These are phyloP conservation scores for Solanum raphanifolium DNA, from an alignment of 257 asterid genomes.

Conservation along the genomic window DNA sequence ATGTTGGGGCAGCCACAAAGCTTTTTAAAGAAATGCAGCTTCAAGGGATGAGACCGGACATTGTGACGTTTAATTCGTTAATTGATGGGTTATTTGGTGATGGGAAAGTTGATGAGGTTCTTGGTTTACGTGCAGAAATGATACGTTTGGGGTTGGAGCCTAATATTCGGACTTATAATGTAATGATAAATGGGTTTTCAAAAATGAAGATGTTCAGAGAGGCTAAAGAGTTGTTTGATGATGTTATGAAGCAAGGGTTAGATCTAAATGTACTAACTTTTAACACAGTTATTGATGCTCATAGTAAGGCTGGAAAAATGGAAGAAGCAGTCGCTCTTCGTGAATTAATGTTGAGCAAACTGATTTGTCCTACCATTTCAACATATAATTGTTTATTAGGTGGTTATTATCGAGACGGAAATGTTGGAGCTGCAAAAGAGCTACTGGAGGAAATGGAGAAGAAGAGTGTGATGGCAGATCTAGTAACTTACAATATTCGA, in stretches of 20 bases:
- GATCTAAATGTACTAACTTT: slow-evolving; percentile 38
- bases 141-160: slow-evolving; percentile 47
- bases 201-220: slow-evolving; percentile 49
- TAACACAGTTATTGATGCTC: slow-evolving; percentile 62
- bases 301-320: slow-evolving; percentile 53
- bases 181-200: slow-evolving; percentile 50
- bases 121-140: slow-evolving; percentile 51
- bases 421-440: slow-evolving; percentile 31
- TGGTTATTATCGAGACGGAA: slow-evolving; percentile 48
- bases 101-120: slow-evolving; percentile 56
- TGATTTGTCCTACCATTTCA: slow-evolving; percentile 48
- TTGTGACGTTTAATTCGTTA: slow-evolving; percentile 54
- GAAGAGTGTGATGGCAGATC: slow-evolving; percentile 51
- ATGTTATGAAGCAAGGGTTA: slow-evolving; percentile 34
- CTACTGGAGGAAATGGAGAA: slow-evolving; percentile 57
- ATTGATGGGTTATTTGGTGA: slow-evolving; percentile 50
- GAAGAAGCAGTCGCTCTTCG: slow-evolving; percentile 42
- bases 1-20: slow-evolving; percentile 39
- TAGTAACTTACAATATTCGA: slow-evolving; percentile 59
- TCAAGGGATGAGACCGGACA: slow-evolving; percentile 34
- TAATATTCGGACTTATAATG: slow-evolving; percentile 51
- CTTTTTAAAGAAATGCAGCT: slow-evolving; percentile 57
- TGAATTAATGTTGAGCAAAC: slow-evolving; percentile 43
- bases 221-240: slow-evolving; percentile 53
- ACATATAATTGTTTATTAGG: slow-evolving; percentile 76